Evolutionary conservation across 768 basidiomycete genomes (phyloP), one percentile per base, ranked within the genome.

Genomic region (Mycena rebaudengoi): DNA sequence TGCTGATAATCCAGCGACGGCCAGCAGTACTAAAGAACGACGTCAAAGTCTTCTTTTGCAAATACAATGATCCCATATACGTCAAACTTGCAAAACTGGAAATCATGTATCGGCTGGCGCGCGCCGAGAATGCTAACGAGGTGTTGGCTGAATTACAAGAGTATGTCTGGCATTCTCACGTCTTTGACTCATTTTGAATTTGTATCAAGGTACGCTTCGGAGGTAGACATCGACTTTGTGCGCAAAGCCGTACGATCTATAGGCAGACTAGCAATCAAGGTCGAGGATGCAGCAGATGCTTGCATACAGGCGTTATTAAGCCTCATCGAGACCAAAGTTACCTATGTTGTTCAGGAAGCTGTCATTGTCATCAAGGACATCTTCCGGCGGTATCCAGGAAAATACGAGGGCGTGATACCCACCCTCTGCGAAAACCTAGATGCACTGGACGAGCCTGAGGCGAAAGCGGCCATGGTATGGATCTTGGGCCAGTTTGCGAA

Each of bases 11-110:
- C 65, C 98, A 99, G 79, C 88, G 97, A 48, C 86, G 98, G 29
- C 96, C 98, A 4, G 78, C 89, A 13, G 94, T 99, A 30, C 82
- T 99, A 40, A 93, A 93, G 78, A 98, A 98, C 78, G 98, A 99
- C 73, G 97, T 99, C 72, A 95, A 95, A 71, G 96, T 98, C 14
- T 99, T 99, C 80, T 99, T 99, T 80, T 98, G 96, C 91, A 99
- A 99, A 78, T 99, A 99, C 77, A 99, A 99, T 75, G 98, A 99
- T 71, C 98, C 98, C 3, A 98, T 99, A 69, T 99, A 99, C 75
- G 95, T 99, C 75, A 99, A 99, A 75, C 85, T 99, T 29, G 97
- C 96, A 50, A 99, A 99, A 71, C 83, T 99, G 53, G 98, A 99
- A 77, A 98, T 99, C 72, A 99, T 99, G 94, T 99, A 99, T 77